Conservation (phyloP, 139 green algal genomes). For the Auxenochlorella protothecoides region DNA sequence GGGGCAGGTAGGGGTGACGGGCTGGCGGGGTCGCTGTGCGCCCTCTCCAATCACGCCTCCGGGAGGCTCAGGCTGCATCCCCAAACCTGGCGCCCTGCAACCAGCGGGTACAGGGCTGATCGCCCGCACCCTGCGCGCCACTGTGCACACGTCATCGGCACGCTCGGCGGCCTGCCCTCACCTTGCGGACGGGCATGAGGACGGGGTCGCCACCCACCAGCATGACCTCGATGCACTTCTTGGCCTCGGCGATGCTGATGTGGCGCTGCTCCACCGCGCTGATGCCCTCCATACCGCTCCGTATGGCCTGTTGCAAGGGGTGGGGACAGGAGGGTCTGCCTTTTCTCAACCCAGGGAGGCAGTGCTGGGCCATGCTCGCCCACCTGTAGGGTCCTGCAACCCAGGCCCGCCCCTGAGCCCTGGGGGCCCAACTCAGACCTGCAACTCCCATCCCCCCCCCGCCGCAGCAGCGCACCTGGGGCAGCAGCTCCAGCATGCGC, state of each 20-base stretch:
- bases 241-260: slow-evolving; percentile 33
- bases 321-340: not conserved
- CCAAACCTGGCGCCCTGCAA: not conserved
- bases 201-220: slow-evolving; percentile 23
- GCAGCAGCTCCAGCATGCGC: slow-evolving; percentile 52
- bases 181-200: slow-evolving; percentile 26
- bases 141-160: not conserved
- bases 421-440: no score
- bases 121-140: not conserved
- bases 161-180: not conserved
- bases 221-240: slow-evolving; percentile 35
- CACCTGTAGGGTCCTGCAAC: no score
- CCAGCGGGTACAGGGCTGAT: no score
- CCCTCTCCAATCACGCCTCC: no score
- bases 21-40: no score
- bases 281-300: slow-evolving; percentile 15
- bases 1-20: not conserved
- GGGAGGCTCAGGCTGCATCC: not conserved
- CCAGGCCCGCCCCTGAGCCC: no score
- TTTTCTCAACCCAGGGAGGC: not conserved
- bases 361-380: no score
- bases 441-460: not conserved
- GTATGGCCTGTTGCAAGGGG: slow-evolving; percentile 7
- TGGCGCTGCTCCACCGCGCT: slow-evolving; percentile 18
- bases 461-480: slow-evolving; percentile 20